A percentile compares a stretch with the other conserved stretches of the same genome.
Conservation (phyloP, 371 early-diverging fungal genomes). For the Choanephora cucurbitarum region DNA sequence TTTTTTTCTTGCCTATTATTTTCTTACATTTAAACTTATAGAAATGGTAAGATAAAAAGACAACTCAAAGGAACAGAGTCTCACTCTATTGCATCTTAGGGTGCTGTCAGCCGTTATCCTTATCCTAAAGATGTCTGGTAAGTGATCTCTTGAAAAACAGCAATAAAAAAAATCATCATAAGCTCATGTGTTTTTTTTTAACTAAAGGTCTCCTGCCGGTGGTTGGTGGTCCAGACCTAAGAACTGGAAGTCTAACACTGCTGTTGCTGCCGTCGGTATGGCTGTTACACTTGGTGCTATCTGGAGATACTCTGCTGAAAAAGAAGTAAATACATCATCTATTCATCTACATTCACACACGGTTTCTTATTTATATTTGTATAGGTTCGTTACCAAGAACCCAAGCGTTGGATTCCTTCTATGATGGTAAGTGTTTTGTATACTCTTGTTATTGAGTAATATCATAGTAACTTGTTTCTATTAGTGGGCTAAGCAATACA, state of each 20-base stretch:
- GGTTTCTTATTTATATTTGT: neutral
- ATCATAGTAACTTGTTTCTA: too few species aligned
- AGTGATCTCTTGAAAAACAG: too few species aligned
- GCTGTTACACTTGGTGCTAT: constrained; percentile 62
- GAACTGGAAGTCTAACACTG: constrained; percentile 79
- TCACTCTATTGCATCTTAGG: too few species aligned
- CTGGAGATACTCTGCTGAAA: constrained; percentile 81
- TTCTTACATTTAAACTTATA: too few species aligned
- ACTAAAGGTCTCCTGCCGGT: constrained; percentile 80
- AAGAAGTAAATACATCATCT: constrained; percentile 81
- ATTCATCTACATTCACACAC: too few species aligned
- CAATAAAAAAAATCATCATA: too few species aligned
- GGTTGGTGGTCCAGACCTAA: constrained; percentile 92
- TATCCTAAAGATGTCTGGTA: constrained; percentile 59
- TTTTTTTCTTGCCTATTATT: too few species aligned
- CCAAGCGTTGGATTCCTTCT: constrained; percentile 80
- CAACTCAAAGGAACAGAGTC: neutral
- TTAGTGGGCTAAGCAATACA: constrained; percentile 82
- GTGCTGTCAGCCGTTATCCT: constrained; percentile 54
- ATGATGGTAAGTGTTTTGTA: constrained; percentile 60
- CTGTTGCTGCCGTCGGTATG: constrained; percentile 69
- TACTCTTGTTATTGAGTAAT: constrained; percentile 2
- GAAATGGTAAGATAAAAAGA: constrained; percentile 1
- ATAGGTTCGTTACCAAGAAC: constrained; percentile 66
- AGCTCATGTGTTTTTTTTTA: neutral